Evolutionary conservation across 2,329 filamentous ascomycete species (phyloP).

Genomic region (Bipolaris victoriae): DNA sequence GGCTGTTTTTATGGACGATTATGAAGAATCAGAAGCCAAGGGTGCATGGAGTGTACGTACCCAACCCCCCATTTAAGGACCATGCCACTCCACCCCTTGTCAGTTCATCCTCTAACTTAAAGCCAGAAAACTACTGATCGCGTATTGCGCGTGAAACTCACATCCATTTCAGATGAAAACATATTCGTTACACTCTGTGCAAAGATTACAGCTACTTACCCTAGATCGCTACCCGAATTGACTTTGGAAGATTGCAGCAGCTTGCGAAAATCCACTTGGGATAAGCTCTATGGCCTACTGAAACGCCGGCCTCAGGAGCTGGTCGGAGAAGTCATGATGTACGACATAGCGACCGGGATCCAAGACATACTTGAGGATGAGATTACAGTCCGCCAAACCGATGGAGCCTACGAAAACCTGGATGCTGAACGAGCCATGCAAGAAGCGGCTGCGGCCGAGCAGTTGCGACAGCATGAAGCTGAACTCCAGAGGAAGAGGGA

Average conservation of each 20-base stretch:
- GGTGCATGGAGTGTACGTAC: constrained; percentile 81
- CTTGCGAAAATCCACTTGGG: constrained; percentile 72
- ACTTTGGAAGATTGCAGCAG: constrained; percentile 68
- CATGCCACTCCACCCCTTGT: not conserved
- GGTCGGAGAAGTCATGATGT: constrained; percentile 69
- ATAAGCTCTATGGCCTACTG: constrained; percentile 73
- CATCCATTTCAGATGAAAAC: constrained; percentile 73
- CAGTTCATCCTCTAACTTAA: not conserved
- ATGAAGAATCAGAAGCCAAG: constrained; percentile 72
- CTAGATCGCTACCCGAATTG: constrained; percentile 78
- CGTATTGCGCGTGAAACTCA: constrained; percentile 80
- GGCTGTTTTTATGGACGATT: constrained; percentile 91
- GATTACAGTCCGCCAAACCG: constrained; percentile 75
- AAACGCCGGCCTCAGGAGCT: constrained; percentile 71
- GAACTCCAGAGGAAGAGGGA: constrained; percentile 50
- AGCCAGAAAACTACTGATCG: constrained; percentile 77
- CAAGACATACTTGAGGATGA: constrained; percentile 82
- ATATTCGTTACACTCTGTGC: constrained; percentile 75
- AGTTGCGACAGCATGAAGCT: constrained; percentile 57
- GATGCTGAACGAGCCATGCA: constrained; percentile 88
- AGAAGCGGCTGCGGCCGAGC: constrained; percentile 71
- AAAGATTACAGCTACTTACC: constrained; percentile 87
- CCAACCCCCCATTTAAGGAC: not conserved
- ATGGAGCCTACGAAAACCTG: constrained; percentile 79
- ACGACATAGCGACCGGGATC: constrained; percentile 65